Evolutionary conservation across 805 yeast genomes (phyloP).

Genomic region (Ogataea trehalophila): DNA sequence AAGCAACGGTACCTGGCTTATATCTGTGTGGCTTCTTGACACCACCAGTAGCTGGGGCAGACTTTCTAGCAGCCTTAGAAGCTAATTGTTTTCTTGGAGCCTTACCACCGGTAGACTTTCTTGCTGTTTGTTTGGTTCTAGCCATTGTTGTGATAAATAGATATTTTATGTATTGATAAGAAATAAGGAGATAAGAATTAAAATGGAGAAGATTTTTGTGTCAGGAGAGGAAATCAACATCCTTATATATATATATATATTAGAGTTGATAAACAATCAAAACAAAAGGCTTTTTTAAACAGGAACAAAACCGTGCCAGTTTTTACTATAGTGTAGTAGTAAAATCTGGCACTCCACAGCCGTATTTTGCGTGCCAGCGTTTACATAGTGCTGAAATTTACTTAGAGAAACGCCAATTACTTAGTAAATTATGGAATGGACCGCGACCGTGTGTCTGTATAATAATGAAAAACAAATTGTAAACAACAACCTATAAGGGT

Average conservation of each 20-base stretch:
- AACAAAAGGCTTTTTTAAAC: not conserved
- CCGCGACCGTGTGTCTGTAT: too few species aligned
- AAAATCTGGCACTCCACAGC: too few species aligned
- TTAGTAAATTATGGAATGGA: too few species aligned
- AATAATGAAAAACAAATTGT: too few species aligned
- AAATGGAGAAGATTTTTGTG: slow-evolving; percentile 1
- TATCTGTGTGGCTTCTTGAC: slow-evolving; percentile 94
- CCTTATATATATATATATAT: not conserved
- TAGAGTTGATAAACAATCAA: too few species aligned
- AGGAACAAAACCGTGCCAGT: too few species aligned
- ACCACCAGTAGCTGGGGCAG: slow-evolving; percentile 91
- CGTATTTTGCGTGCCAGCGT: too few species aligned
- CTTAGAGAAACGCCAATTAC: too few species aligned
- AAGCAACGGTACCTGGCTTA: slow-evolving; percentile 96
- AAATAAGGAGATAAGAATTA: slow-evolving; percentile 9
- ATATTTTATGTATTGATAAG: slow-evolving; percentile 7
- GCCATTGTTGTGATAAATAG: slow-evolving; percentile 57
- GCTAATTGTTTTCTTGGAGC: slow-evolving; percentile 94
- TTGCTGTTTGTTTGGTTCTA: slow-evolving; percentile 91
- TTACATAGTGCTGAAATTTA: too few species aligned
- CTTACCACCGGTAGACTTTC: slow-evolving; percentile 94
- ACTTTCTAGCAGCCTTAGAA: slow-evolving; percentile 89
- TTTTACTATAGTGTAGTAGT: too few species aligned
- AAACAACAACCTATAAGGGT: too few species aligned
- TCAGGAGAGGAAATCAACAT: not conserved